A percentile compares a stretch with the other conserved stretches of the same genome.
Conservation (phyloP, 495 filamentous ascomycete species). For the Podospora pseudocomata region DNA sequence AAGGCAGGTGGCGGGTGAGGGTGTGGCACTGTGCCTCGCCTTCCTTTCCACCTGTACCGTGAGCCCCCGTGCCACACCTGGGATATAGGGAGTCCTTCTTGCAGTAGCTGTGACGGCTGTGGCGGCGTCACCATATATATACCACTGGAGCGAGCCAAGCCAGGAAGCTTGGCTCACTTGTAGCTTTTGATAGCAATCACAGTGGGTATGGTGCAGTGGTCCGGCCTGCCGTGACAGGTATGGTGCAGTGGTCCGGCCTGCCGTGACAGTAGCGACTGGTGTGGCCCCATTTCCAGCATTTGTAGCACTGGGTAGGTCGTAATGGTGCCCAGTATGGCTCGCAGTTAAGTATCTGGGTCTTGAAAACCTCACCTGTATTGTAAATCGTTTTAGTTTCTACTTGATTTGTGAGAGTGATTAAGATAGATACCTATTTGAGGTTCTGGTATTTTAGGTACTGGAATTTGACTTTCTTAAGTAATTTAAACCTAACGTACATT, state of each 20-base stretch:
- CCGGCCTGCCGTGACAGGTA: too few species aligned
- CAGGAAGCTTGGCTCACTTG: too few species aligned
- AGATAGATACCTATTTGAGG: background rate
- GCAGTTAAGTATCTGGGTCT: background rate
- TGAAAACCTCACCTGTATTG: background rate
- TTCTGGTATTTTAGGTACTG: background rate
- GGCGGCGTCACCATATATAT: too few species aligned
- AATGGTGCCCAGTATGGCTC: background rate
- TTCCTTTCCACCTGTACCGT: background rate
- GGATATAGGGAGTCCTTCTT: background rate
- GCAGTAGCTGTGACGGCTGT: too few species aligned
- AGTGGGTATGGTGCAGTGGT: too few species aligned
- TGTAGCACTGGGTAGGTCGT: background rate
- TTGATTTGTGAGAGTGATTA: background rate
- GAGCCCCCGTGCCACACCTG: background rate
- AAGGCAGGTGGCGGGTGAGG: background rate
- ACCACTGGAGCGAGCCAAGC: too few species aligned
- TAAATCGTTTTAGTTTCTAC: background rate
- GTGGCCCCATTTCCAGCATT: background rate
- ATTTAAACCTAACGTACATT: too few species aligned
- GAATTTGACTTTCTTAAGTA: too few species aligned
- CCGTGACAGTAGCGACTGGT: background rate
- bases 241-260: too few species aligned
- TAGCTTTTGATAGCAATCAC: too few species aligned
- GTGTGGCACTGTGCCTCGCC: background rate